Base-by-base conservation (phyloP, 1,284 basidiomycete genomes). In the Tilletia caries region DNA sequence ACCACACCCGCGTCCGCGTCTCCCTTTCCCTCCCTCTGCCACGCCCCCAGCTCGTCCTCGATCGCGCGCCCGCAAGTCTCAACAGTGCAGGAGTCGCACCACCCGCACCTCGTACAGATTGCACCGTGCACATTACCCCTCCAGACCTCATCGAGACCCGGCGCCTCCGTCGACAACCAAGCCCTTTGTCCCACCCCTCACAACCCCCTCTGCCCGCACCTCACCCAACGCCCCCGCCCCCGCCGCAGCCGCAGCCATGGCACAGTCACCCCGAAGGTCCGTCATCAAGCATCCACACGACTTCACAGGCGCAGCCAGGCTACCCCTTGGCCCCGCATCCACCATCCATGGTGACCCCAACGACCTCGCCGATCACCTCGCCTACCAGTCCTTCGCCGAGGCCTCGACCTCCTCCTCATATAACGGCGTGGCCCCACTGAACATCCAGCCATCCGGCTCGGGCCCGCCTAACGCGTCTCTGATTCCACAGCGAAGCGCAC, bases 251-350 rank as follows among this genome's bases (percentile, higher is more conserved):
- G 37, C 37, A 41, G 41, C 37, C 44, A 67, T 67, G 66, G 33
- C 68, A 18, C 75, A 71, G 68, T 76, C 75, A 46, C 75, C 76
- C 2, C 72, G 78, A 69, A 65, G 76, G 15, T 79, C 78, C 58
- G 70, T 78, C 65, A 79, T 79, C 71, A 74, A 74, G 58, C 78
- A 79, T 48, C 78, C 78, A 37, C 78, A 79, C 64, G 73, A 78
- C 52, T 79, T 78, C 48, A 71, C 76, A 13, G 78, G 78, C 43
- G 78, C 78, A 29, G 76, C 18, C 27, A 62, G 58, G 58, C 58
- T 58, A n/a, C 52, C 52, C 27, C 52, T 33, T 18, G 58, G 58
- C 15, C 58, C 58, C 12, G 58, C 58, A 33, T 62, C 58, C 32
- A 34, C 58, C 29, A 62, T 62, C 27, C 58, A 62, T 23, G 58